These are phyloP conservation scores for Boletus pseudopeckii DNA, from an alignment of 768 basidiomycete genomes.

Conservation along the genomic window DNA sequence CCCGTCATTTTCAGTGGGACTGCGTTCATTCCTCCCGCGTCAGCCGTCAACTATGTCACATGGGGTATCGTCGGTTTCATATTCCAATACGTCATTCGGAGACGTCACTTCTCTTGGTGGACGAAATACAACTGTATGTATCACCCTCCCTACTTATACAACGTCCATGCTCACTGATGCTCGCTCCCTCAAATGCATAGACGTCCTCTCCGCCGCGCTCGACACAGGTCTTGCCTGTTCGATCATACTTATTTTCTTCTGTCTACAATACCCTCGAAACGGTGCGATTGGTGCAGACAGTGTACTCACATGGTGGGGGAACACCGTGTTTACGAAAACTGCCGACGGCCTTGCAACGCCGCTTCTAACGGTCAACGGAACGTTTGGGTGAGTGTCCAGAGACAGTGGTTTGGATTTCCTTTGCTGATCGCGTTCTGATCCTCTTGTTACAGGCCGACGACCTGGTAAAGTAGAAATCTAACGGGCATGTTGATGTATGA, in stretches of 20 bases:
- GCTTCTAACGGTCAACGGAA: constrained; percentile 11
- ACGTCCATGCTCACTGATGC: not conserved
- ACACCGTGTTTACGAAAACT: constrained; percentile 38
- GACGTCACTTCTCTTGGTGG: constrained; percentile 68
- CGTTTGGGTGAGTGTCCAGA: constrained; percentile 27
- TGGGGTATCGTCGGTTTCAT: constrained; percentile 66
- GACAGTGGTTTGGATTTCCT: not conserved
- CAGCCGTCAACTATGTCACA: constrained; percentile 61
- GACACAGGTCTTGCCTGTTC: constrained; percentile 67
- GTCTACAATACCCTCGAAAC: constrained; percentile 59
- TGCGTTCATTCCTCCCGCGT: constrained; percentile 61
- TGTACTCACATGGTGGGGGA: constrained; percentile 71
- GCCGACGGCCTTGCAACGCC: constrained; percentile 26
- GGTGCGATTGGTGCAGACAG: constrained; percentile 55
- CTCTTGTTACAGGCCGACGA: constrained; percentile 8
- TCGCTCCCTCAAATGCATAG: constrained; percentile 15
- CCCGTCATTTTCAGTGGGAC: constrained; percentile 57
- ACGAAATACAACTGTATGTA: constrained; percentile 46
- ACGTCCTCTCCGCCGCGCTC: constrained; percentile 68
- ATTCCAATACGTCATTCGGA: constrained; percentile 61
- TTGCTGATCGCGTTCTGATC: not conserved
- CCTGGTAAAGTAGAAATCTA: constrained; percentile 6
- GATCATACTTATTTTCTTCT: constrained; percentile 56
- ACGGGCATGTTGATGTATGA: not conserved
- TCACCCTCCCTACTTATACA: constrained; percentile 5